Evolutionary conservation across 768 basidiomycete genomes (phyloP).

Genomic region (Amanita fuliginea): DNA sequence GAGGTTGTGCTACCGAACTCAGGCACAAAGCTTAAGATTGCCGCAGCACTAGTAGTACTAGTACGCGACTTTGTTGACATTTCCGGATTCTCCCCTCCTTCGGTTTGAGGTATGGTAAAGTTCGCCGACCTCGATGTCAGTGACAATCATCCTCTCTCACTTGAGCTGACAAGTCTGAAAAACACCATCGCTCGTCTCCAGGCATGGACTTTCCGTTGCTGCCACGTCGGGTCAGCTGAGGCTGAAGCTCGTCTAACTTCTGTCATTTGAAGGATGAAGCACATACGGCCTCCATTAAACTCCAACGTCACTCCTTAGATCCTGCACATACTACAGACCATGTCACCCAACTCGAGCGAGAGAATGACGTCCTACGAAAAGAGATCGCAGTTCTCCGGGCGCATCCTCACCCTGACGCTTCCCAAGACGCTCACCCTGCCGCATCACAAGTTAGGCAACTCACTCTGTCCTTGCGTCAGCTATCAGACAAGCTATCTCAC

Average conservation of each 20-base stretch:
- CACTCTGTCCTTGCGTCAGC: conserved; percentile 54
- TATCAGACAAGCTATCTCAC: conserved; percentile 55
- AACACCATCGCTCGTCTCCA: conserved; percentile 38
- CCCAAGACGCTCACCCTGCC: conserved; percentile 16
- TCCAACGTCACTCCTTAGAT: conserved; percentile 53
- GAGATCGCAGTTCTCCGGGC: conserved; percentile 49
- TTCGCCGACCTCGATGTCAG: conserved; percentile 4
- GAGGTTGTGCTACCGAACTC: too few species aligned
- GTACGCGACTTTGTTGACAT: background rate
- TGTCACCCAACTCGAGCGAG: conserved; percentile 37
- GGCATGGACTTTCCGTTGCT: conserved; percentile 20
- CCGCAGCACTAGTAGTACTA: too few species aligned
- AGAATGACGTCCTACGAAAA: conserved; percentile 43
- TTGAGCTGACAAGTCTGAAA: conserved; percentile 36
- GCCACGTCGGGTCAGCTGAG: conserved; percentile 2
- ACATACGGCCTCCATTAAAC: conserved; percentile 49
- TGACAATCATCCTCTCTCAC: conserved; percentile 27
- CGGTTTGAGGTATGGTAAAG: conserved; percentile 1
- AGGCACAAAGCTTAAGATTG: too few species aligned
- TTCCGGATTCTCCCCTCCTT: background rate
- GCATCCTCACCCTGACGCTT: conserved; percentile 31
- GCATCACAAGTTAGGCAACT: conserved; percentile 35
- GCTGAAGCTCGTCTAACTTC: conserved; percentile 6
- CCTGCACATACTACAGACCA: conserved; percentile 37
- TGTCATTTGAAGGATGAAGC: conserved; percentile 49